These are phyloP conservation scores for Ophiosphaerella herpotricha DNA, from an alignment of 2,329 filamentous ascomycete species.

Conservation along the genomic window DNA sequence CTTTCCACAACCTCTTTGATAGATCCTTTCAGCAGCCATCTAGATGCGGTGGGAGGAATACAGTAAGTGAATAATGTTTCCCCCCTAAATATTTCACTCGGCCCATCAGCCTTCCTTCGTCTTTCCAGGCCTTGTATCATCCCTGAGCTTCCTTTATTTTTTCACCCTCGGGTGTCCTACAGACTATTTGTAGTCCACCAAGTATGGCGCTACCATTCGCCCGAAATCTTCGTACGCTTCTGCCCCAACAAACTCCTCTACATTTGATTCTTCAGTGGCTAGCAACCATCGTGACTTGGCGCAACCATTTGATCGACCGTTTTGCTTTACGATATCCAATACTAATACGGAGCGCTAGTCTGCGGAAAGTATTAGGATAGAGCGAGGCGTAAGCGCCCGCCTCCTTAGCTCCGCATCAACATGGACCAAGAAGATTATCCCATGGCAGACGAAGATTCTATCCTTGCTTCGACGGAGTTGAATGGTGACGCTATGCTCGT, in stretches of 20 bases:
- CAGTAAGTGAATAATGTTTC: slow-evolving; percentile 8
- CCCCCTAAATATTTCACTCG: not conserved
- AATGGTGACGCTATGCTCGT: slow-evolving; percentile 29
- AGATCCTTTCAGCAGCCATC: slow-evolving; percentile 3
- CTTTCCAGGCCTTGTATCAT: not conserved
- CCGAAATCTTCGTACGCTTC: no score
- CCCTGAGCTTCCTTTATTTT: no score
- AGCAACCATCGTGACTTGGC: no score
- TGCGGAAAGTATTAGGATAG: slow-evolving; percentile 4
- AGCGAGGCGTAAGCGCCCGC: slow-evolving; percentile 25
- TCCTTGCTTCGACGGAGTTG: slow-evolving; percentile 39
- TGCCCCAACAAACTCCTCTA: no score
- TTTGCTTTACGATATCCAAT: not conserved
- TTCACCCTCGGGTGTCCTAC: no score
- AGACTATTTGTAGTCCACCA: no score
- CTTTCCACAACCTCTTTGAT: not conserved
- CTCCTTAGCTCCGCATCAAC: slow-evolving; percentile 7
- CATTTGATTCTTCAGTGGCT: no score
- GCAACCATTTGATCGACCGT: not conserved
- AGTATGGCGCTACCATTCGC: no score
- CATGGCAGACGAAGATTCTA: slow-evolving; percentile 35
- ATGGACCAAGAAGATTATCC: slow-evolving; percentile 37
- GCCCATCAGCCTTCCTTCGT: not conserved
- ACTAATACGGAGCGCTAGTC: not conserved
- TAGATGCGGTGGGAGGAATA: slow-evolving; percentile 17